Conservation (phyloP, 225 moss, liverwort and hornwort genomes). For the Sphagnum contortum region DNA sequence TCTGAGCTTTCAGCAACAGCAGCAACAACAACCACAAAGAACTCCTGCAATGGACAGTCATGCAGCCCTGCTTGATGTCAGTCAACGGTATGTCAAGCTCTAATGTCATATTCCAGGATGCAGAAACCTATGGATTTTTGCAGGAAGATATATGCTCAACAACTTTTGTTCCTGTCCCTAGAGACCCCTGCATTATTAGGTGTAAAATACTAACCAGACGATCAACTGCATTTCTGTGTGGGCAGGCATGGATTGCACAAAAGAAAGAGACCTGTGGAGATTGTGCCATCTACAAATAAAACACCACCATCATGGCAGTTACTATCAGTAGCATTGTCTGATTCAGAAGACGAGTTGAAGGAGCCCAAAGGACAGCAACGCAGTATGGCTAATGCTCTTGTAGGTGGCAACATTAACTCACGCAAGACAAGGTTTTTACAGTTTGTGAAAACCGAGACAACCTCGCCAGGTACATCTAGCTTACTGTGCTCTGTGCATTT, state of each 20-base stretch:
- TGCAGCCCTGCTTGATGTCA: slow-evolving; percentile 41
- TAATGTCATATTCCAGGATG: background rate
- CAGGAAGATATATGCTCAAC: too few species aligned
- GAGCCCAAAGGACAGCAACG: slow-evolving; percentile 64
- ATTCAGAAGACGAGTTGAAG: slow-evolving; percentile 50
- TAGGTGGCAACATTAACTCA: slow-evolving; percentile 90
- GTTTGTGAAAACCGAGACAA: slow-evolving; percentile 57
- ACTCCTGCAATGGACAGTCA: slow-evolving; percentile 30
- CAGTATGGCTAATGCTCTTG: slow-evolving; percentile 95
- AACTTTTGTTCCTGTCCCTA: too few species aligned
- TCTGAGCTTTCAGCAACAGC: slow-evolving; percentile 33
- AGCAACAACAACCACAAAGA: slow-evolving; percentile 19
- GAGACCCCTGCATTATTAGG: too few species aligned
- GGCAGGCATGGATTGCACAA: slow-evolving; percentile 58
- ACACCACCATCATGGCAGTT: slow-evolving; percentile 64
- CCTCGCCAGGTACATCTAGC: slow-evolving; percentile 25
- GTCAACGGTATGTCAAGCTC: slow-evolving; percentile 46
- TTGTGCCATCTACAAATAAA: slow-evolving; percentile 40
- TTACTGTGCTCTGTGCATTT: too few species aligned
- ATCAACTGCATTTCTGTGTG: background rate
- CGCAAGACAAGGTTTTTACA: slow-evolving; percentile 83
- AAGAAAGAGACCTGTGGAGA: slow-evolving; percentile 47
- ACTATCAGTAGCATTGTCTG: slow-evolving; percentile 72
- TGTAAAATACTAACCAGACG: too few species aligned
- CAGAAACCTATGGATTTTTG: too few species aligned